phyloP scores from a whole-genome alignment of 1,139 yeast species.

The Yamadazyma buinensis region DNA sequence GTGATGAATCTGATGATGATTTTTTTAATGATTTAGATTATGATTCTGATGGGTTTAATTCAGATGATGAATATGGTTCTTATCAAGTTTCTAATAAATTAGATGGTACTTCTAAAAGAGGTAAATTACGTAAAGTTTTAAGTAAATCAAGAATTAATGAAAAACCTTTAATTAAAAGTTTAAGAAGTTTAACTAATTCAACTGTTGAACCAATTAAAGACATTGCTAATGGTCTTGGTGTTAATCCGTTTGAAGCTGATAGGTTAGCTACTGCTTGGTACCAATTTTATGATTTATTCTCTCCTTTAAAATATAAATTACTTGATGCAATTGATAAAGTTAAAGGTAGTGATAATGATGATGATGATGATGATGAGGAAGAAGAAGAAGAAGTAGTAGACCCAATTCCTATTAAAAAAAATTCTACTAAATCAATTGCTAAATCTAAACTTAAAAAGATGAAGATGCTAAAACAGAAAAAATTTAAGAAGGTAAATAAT shows the following conservation, averaged over 20 bases:
- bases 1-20: conserved; percentile 3
- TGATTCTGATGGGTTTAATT: conserved; percentile 5
- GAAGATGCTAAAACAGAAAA: no score
- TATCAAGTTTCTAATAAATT: no score
- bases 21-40: conserved; percentile 5
- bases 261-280: conserved; percentile 5
- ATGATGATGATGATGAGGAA: not conserved
- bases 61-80: conserved; percentile 4
- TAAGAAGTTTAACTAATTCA: conserved; percentile 8
- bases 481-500: no score
- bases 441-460: no score
- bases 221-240: conserved; percentile 5
- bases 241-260: conserved; percentile 1
- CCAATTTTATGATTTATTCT: conserved; percentile 6
- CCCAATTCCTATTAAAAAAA: no score
- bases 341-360: not conserved
- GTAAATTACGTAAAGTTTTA: conserved; percentile 2
- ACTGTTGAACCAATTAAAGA: conserved; percentile 5
- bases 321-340: not conserved
- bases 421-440: no score
- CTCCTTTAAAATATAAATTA: conserved; percentile 6
- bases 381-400: not conserved
- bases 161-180: conserved; percentile 6
- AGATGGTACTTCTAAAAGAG: no score
- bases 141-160: conserved; percentile 7